phyloP scores from a whole-genome alignment of 495 filamentous ascomycete species.

The Echria macrotheca region DNA sequence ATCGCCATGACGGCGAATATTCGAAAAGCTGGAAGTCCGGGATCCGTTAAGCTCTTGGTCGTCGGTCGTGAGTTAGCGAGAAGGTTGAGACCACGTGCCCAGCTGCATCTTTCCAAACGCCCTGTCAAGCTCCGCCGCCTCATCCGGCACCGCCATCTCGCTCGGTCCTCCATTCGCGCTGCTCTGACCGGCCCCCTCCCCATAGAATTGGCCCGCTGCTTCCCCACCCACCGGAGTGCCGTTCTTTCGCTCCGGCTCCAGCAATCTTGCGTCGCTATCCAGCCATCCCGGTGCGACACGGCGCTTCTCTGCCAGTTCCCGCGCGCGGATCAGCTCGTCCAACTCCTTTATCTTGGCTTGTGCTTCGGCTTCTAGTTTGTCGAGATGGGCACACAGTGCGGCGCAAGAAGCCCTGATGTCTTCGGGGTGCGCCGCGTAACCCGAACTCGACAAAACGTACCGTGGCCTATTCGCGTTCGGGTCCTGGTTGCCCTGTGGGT shows the following conservation, averaged over 20 bases:
- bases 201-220: constrained; percentile 16
- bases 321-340: constrained; percentile 62
- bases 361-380: constrained; percentile 57
- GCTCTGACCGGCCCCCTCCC: constrained; percentile 2
- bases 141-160: constrained; percentile 45
- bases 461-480: constrained; percentile 40
- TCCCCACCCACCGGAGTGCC: not conserved
- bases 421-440: constrained; percentile 72
- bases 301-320: constrained; percentile 88
- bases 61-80: too few relatives aligned
- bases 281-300: constrained; percentile 90
- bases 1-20: too few relatives aligned
- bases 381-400: constrained; percentile 68
- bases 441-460: constrained; percentile 70
- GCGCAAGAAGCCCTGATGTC: constrained; percentile 76
- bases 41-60: too few relatives aligned
- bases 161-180: constrained; percentile 34
- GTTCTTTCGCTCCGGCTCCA: constrained; percentile 62
- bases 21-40: too few relatives aligned
- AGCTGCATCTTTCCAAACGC: constrained; percentile 80
- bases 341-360: constrained; percentile 60
- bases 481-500: not conserved
- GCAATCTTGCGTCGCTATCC: constrained; percentile 77
- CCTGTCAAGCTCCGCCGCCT: constrained; percentile 80
- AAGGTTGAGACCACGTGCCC: too few relatives aligned